Conservation (phyloP, 2,329 filamentous ascomycete species). For the Neocatenulostroma microsporum region DNA sequence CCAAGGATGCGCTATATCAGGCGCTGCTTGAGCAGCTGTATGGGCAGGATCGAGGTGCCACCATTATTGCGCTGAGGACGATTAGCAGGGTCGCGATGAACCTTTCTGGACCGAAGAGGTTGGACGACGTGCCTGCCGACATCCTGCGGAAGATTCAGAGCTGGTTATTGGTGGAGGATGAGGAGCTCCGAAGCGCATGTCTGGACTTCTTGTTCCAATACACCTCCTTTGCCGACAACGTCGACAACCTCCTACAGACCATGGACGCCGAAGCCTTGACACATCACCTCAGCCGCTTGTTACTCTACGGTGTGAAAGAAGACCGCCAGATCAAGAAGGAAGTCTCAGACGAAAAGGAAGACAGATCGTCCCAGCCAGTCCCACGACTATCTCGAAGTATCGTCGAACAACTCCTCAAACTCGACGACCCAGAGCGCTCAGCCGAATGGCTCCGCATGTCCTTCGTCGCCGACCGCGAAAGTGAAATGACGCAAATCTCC, state of each 20-base stretch:
- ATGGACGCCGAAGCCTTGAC: slow-evolving; percentile 61
- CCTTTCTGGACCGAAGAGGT: slow-evolving; percentile 66
- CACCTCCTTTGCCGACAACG: slow-evolving; percentile 76
- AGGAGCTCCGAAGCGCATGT: slow-evolving; percentile 79
- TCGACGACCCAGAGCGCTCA: slow-evolving; percentile 71
- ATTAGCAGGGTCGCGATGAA: slow-evolving; percentile 85
- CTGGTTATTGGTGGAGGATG: slow-evolving; percentile 76
- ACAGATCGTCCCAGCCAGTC: slow-evolving; percentile 20
- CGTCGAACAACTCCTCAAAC: slow-evolving; percentile 61
- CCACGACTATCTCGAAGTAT: slow-evolving; percentile 57
- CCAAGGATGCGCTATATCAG: slow-evolving; percentile 69
- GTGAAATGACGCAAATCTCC: slow-evolving; percentile 91
- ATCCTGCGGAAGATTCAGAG: slow-evolving; percentile 62
- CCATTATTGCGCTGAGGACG: slow-evolving; percentile 71
- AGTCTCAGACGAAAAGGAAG: background rate
- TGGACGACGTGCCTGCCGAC: slow-evolving; percentile 60
- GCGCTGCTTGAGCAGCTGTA: slow-evolving; percentile 54
- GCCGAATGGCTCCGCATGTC: slow-evolving; percentile 66
- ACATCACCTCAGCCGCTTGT: slow-evolving; percentile 67
- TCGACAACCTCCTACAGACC: slow-evolving; percentile 60
- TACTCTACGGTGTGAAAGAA: slow-evolving; percentile 47
- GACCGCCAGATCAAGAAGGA: slow-evolving; percentile 8
- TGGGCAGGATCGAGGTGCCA: slow-evolving; percentile 65
- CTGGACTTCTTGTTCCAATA: slow-evolving; percentile 96
- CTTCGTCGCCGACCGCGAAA: slow-evolving; percentile 78